phyloP scores from a whole-genome alignment of 2,329 filamentous ascomycete genomes.

The Botrytis sinoallii region DNA sequence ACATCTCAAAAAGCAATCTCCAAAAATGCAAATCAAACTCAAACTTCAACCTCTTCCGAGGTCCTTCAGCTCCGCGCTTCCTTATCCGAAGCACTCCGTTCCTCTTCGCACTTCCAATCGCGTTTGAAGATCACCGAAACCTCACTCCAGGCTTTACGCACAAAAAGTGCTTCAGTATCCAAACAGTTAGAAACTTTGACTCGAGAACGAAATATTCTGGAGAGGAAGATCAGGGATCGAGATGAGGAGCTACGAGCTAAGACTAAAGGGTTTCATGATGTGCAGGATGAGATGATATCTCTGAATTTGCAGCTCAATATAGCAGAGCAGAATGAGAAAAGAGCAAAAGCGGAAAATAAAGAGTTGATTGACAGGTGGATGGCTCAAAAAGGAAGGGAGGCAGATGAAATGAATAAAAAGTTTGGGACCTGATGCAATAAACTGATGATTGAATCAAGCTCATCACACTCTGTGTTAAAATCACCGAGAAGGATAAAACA shows the following conservation, averaged over 20 bases:
- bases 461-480: neutral
- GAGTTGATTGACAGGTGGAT: slow-evolving; percentile 91
- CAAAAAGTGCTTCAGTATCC: slow-evolving; percentile 56
- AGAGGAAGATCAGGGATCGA: slow-evolving; percentile 69
- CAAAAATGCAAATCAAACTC: slow-evolving; percentile 32
- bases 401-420: slow-evolving; percentile 75
- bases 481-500: neutral
- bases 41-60: slow-evolving; percentile 32
- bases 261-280: slow-evolving; percentile 76
- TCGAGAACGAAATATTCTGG: slow-evolving; percentile 58
- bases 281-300: slow-evolving; percentile 90
- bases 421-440: slow-evolving; percentile 34
- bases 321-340: slow-evolving; percentile 71
- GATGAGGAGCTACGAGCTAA: slow-evolving; percentile 85
- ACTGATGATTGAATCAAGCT: neutral
- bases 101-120: slow-evolving; percentile 64
- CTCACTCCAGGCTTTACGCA: slow-evolving; percentile 62
- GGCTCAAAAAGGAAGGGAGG: slow-evolving; percentile 80
- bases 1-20: slow-evolving; percentile 37
- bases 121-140: slow-evolving; percentile 60
- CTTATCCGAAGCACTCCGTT: slow-evolving; percentile 72
- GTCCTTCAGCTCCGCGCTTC: slow-evolving; percentile 61
- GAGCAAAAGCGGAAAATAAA: slow-evolving; percentile 77
- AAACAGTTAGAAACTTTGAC: slow-evolving; percentile 61
- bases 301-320: slow-evolving; percentile 85